Base-by-base conservation (phyloP, 176 grass and related monocot species). In the Aegilops umbellulata region DNA sequence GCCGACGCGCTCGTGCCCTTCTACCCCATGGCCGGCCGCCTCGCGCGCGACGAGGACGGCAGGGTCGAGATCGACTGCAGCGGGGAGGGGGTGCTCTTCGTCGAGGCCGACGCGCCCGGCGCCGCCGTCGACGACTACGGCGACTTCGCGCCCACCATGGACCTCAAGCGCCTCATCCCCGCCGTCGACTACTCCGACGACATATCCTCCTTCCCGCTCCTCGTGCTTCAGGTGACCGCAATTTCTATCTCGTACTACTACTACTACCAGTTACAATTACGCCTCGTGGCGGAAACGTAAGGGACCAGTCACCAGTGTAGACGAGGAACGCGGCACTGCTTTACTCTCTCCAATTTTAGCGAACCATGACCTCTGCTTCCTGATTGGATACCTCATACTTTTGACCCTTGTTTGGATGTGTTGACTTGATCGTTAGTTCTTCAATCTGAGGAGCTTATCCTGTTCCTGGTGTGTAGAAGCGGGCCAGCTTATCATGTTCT, bases 61-160 rank as follows among this genome's bases (percentile, higher is more conserved):
- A 85, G 95, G 78, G 83, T 94, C 57, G 95, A 97, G 90, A 94
- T 97, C 67, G 61, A 92, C 75, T 97, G 95, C 88, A 93, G 80
- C 31, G 92, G 92, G 39, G 83, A 87, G 12, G 95, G 95, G 13
- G 95, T 94, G 31, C 87, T 97, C 55, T 97, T 97, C 81, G 95
- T 97, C 30, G 95, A 93, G 90, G 95, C 95, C 9, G 86, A 92
- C 30, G 88, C 89, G 9, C 70, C 87, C 10, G 87, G 82, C 38
- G 32, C 67, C 15, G 34, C 90, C 7, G 69, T 97, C 51, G 84
- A 84, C 63, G 90, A 97, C 63, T 94, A 88, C 62, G 95, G 95
- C 8, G 89, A 97, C 91, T 97, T 97, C 66, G 95, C 95, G 17
- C 92, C 95, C 49, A 97, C 95, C 78, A 91, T 94, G 90, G 88